Evolutionary conservation across 768 basidiomycete species (phyloP), one percentile per base, ranked within the genome.

Genomic region (Leucocoprinus leucothites): DNA sequence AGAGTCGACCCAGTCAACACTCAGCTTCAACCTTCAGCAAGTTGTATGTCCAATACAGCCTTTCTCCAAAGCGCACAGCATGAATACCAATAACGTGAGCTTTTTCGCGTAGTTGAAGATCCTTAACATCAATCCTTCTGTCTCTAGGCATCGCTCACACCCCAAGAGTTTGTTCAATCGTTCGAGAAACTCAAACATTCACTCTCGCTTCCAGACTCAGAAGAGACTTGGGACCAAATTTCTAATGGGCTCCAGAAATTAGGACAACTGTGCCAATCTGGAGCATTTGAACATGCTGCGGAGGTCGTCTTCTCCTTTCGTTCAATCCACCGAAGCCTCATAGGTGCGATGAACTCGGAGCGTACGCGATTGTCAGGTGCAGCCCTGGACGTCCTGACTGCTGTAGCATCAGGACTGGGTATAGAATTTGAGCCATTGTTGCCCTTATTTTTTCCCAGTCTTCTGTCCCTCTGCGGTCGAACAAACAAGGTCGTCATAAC

Each of bases 201-300:
- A 24, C 45, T 79, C 26, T 63, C 71, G 51, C 71, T 81, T 13
- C 63, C 75, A 31, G 91, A 93, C 67, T 82, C 87, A 2, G 91
- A 93, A 65, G 89, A 93, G 25, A 82, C 82, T 13, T 93, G 91
- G 91, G 87, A 91, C 53, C 73, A 68, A 16, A 87, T 92, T 45
- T 67, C 78, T 2, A 73, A 78, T 34, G 75, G 76, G 3, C 63
- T 90, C 48, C 53, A 63, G 19, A 65, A 71, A 13, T 66, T 91
- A 19, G 74, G 74, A 1, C 65, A 69, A 4, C 65, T 86, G 4
- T 81, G 76, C 58, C 74, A 76, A 34, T 75, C 80, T 49, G 82
- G 80, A 21, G 83, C 74, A 16, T 77, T 74, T 60, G 78, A 82
- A 31, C 74, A 82, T 11, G 55, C 66, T 16, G 55, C 71, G 3